phyloP scores from a whole-genome alignment of 768 basidiomycete species.

The Sutorius australiensis region DNA sequence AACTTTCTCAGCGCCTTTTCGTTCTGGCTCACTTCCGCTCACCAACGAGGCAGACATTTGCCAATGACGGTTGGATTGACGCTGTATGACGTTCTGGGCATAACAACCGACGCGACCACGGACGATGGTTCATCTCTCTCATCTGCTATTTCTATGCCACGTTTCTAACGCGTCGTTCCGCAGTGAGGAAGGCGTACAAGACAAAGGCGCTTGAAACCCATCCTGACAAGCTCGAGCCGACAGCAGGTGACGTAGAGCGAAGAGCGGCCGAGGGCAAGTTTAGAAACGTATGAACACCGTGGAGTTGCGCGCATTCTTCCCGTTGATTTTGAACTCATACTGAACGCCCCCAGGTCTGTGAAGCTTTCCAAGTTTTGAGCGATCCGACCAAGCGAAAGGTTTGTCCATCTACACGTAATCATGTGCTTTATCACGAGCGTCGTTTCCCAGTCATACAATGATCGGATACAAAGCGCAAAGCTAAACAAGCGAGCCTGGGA shows the following conservation, averaged over 20 bases:
- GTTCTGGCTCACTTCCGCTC: not conserved
- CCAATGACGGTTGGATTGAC: conserved; percentile 33
- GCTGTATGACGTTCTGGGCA: conserved; percentile 44
- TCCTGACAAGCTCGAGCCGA: conserved; percentile 64
- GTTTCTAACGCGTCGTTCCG: not conserved
- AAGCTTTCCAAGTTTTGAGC: conserved; percentile 58
- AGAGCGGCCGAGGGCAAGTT: conserved; percentile 55
- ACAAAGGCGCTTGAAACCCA: conserved; percentile 67
- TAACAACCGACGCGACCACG: conserved; percentile 40
- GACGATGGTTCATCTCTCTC: conserved; percentile 45
- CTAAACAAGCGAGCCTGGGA: conserved; percentile 26
- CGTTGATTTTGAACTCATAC: conserved; percentile 9
- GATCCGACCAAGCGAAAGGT: conserved; percentile 57
- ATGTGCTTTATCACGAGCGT: not conserved
- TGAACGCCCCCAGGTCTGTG: conserved; percentile 47
- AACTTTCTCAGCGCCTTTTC: not conserved
- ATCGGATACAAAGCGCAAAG: conserved; percentile 32
- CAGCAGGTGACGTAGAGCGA: conserved; percentile 48
- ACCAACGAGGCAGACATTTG: not conserved
- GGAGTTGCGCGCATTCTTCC: conserved; percentile 24
- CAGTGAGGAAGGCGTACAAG: conserved; percentile 64
- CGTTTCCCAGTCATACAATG: conserved; percentile 44
- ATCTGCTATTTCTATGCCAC: not conserved
- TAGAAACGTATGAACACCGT: conserved; percentile 45
- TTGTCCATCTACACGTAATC: conserved; percentile 8